Evolutionary conservation across 192 early-diverging fungal genomes (phyloP).

Genomic region (Linnemannia elongata): DNA sequence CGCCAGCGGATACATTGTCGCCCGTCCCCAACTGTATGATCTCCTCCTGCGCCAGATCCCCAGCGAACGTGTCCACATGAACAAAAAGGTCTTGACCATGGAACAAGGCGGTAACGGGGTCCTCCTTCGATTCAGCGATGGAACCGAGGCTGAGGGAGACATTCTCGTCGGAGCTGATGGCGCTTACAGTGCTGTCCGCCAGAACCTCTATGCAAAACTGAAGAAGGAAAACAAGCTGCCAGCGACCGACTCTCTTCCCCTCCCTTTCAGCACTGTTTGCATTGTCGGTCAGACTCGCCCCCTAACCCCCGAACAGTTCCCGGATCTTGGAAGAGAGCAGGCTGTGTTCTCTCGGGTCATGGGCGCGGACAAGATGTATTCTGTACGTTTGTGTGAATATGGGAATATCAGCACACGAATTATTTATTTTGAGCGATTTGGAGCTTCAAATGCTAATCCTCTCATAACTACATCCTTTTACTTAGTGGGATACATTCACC

Average conservation of each 20-base stretch:
- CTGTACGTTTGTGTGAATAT: background rate
- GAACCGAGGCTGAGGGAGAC: constrained; percentile 17
- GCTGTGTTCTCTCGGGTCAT: background rate
- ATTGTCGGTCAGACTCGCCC: constrained; percentile 17
- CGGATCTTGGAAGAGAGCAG: background rate
- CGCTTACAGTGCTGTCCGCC: constrained; percentile 18
- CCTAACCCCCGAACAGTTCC: background rate
- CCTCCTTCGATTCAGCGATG: constrained; percentile 23
- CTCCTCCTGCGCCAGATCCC: constrained; percentile 3
- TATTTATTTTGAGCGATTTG: too few relatives aligned
- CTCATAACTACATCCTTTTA: too few relatives aligned
- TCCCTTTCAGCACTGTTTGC: constrained; percentile 16
- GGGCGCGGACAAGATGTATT: background rate
- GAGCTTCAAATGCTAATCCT: too few relatives aligned
- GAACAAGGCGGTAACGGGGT: constrained; percentile 24
- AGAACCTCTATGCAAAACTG: constrained; percentile 4
- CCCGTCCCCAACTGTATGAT: background rate
- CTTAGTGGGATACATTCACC: background rate
- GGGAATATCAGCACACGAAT: too few relatives aligned
- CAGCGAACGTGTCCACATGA: constrained; percentile 6
- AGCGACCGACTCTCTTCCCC: background rate
- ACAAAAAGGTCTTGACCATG: constrained; percentile 18
- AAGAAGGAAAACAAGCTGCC: constrained; percentile 2
- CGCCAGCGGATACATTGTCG: too few relatives aligned
- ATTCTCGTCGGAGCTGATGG: constrained; percentile 52